Percentiles rank a stretch among this genome's conserved stretches.
Conservation (phyloP, 345 rosid genomes). For the Linum usitatissimum region DNA sequence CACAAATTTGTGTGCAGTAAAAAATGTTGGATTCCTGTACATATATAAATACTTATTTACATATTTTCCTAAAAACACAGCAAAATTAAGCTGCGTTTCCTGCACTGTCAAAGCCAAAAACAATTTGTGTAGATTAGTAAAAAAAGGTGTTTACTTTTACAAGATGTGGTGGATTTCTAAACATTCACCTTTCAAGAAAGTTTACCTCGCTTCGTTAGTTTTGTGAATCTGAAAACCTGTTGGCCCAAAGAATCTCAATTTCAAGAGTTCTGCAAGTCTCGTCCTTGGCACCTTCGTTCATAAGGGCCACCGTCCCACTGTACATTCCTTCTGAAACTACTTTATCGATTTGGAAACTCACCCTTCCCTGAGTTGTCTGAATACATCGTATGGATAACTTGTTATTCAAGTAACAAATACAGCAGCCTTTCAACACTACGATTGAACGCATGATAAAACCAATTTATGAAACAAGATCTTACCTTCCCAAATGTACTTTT, state of each 20-base stretch:
- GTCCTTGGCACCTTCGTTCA: conserved; percentile 51
- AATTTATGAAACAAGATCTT: conserved; percentile 3
- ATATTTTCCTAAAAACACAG: no score
- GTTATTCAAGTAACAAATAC: not conserved
- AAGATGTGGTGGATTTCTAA: no score
- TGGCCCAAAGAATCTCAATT: conserved; percentile 69
- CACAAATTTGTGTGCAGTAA: not conserved
- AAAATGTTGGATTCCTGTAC: not conserved
- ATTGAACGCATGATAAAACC: not conserved
- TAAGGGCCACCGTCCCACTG: conserved; percentile 61
- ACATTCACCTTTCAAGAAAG: no score
- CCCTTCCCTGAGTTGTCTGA: conserved; percentile 72
- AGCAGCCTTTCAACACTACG: not conserved
- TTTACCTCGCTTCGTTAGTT: no score
- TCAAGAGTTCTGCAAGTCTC: conserved; percentile 62
- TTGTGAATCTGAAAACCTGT: conserved; percentile 26
- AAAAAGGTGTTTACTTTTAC: conserved; percentile 11
- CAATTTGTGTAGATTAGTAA: no score
- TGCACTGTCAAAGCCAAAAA: no score
- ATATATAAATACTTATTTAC: not conserved
- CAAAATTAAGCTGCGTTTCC: no score
- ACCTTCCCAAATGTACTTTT: conserved; percentile 89
- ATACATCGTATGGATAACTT: conserved; percentile 8
- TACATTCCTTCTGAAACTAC: conserved; percentile 72
- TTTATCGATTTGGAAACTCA: conserved; percentile 78